phyloP scores from a whole-genome alignment of 768 basidiomycete genomes.

The Cystofilobasidium ferigula region DNA sequence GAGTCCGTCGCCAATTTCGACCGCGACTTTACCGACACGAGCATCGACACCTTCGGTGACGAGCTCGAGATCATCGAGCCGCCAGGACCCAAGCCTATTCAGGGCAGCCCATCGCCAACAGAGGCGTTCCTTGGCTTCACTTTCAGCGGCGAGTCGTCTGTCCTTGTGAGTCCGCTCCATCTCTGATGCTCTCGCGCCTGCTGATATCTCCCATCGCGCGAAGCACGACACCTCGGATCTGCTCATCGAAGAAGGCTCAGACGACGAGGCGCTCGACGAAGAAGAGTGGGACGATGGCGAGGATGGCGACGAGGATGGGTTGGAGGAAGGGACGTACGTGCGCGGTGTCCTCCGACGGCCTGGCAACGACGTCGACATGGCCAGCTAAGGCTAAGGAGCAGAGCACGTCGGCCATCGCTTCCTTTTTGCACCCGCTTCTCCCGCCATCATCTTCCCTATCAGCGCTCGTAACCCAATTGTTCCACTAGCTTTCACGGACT shows the following conservation, averaged over 20 bases:
- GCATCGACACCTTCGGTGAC: constrained; percentile 54
- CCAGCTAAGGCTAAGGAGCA: no score
- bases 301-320: constrained; percentile 18
- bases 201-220: background rate
- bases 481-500: no score
- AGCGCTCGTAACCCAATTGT: no score
- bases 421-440: no score
- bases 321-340: constrained; percentile 5
- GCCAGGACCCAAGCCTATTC: constrained; percentile 30
- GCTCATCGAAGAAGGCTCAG: constrained; percentile 55
- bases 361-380: constrained; percentile 6
- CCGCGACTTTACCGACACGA: constrained; percentile 90
- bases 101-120: constrained; percentile 65
- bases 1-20: constrained; percentile 98
- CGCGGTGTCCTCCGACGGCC: constrained; percentile 10
- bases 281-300: constrained; percentile 18
- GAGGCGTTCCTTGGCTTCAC: constrained; percentile 94
- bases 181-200: background rate
- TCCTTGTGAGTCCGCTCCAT: constrained; percentile 31
- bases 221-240: constrained; percentile 53
- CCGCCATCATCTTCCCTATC: no score
- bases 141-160: constrained; percentile 41
- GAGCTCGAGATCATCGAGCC: constrained; percentile 33
- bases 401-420: no score
- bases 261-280: constrained; percentile 34